These are phyloP conservation scores for Erysimum cheiri DNA, from an alignment of 441 rosid genomes.

Conservation along the genomic window DNA sequence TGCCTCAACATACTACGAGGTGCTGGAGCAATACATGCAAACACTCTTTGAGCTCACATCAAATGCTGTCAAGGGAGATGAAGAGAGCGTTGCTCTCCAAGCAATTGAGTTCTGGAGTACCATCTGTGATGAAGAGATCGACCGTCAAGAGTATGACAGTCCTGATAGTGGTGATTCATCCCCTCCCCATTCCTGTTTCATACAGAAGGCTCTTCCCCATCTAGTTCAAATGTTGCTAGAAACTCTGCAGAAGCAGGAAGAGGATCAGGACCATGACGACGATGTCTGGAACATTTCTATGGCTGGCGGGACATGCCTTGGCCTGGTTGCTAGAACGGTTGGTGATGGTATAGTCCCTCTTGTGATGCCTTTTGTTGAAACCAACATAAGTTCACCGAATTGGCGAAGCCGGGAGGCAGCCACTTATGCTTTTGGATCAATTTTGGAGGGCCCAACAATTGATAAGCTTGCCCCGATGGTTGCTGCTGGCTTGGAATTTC, in stretches of 20 bases:
- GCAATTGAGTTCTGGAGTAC: conserved; percentile 97
- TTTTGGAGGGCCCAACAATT: conserved; percentile 86
- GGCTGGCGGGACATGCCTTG: conserved; percentile 99
- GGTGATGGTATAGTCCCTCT: conserved; percentile 85
- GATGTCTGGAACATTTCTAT: conserved; percentile 87
- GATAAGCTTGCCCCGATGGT: conserved; percentile 83
- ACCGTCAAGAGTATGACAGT: conserved; percentile 74
- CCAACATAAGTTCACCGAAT: conserved; percentile 70
- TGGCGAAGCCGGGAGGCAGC: conserved; percentile 96
- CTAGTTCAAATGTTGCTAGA: conserved; percentile 83
- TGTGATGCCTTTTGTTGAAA: conserved; percentile 92
- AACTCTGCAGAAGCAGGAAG: conserved; percentile 86
- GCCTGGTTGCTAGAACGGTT: conserved; percentile 92
- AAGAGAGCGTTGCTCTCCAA: conserved; percentile 91
- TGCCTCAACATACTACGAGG: conserved; percentile 83
- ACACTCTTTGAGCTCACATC: conserved; percentile 86
- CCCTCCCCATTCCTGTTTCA: conserved; percentile 64
- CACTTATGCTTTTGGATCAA: conserved; percentile 93
- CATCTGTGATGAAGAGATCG: conserved; percentile 95
- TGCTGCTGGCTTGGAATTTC: conserved; percentile 75
- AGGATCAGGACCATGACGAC: conserved; percentile 95
- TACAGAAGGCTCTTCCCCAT: conserved; percentile 77
- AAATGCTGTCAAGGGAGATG: conserved; percentile 86
- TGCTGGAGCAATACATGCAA: conserved; percentile 85
- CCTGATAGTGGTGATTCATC: conserved; percentile 70